Percentiles rank a stretch among this genome's conserved stretches.
Conservation (phyloP, 176 grass and related monocot genomes). For the Bromus sterilis region DNA sequence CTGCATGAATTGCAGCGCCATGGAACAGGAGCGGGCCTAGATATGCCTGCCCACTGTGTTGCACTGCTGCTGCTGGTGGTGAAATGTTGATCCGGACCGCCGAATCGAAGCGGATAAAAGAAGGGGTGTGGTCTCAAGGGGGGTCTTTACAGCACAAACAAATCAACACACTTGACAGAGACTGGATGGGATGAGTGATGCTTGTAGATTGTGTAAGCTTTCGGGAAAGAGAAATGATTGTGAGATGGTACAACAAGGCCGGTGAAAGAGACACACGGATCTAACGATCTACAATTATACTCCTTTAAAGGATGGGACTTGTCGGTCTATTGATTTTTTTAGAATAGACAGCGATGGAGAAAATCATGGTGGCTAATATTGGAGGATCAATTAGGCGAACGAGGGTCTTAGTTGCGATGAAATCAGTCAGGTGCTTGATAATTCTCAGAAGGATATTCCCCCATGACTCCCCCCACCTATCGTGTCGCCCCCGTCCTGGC, state of each 20-base stretch:
- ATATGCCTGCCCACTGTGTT: background rate
- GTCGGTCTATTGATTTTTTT: no score
- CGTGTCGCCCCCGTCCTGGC: no score
- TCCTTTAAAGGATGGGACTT: no score
- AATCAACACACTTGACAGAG: background rate
- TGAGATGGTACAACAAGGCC: background rate
- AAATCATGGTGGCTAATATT: no score
- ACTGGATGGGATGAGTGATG: background rate
- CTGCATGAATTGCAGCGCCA: background rate
- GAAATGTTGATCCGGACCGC: background rate
- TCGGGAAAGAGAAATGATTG: background rate
- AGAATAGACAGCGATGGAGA: no score
- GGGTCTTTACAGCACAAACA: background rate
- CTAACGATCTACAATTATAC: no score
- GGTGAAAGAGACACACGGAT: background rate
- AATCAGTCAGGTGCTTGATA: no score
- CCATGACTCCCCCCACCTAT: no score
- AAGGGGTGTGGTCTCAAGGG: background rate
- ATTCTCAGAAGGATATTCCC: no score
- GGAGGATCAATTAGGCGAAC: no score
- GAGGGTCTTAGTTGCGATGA: no score
- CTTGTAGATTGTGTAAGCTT: background rate
- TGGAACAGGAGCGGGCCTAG: background rate
- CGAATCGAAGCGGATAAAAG: background rate
- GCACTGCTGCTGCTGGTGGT: background rate